Percentiles rank a stretch among this genome's conserved stretches.
These are phyloP conservation scores for Ceratobasidium papillatum DNA, from an alignment of 1,284 basidiomycete species.

Conservation along the genomic window DNA sequence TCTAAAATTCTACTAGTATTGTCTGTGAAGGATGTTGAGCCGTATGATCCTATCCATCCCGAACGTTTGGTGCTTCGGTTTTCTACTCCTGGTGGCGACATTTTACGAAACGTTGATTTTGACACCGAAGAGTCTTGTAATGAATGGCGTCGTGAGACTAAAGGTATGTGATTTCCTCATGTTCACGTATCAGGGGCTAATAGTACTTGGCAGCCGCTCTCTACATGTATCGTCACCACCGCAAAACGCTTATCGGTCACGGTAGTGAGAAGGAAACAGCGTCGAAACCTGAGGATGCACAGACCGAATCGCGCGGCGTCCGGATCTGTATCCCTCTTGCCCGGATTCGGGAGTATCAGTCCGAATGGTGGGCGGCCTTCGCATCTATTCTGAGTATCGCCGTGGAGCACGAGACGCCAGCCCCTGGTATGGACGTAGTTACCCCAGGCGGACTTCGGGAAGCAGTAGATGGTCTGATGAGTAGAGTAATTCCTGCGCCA, in stretches of 20 bases:
- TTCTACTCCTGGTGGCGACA: slow-evolving; percentile 47
- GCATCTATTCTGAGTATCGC: slow-evolving; percentile 47
- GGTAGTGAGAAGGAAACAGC: slow-evolving; percentile 1
- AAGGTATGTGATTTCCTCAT: slow-evolving; percentile 51
- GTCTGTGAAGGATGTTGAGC: slow-evolving; percentile 56
- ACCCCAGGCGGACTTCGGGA: neutral
- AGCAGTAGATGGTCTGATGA: neutral
- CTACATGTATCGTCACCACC: slow-evolving; percentile 59
- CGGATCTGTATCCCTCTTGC: slow-evolving; percentile 65
- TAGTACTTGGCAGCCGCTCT: slow-evolving; percentile 54
- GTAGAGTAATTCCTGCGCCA: neutral
- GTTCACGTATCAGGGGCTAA: neutral
- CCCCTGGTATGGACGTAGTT: neutral
- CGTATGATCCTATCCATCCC: slow-evolving; percentile 59
- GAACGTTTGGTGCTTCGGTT: slow-evolving; percentile 56
- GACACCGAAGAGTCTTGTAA: slow-evolving; percentile 68
- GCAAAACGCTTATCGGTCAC: slow-evolving; percentile 51
- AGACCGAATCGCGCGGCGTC: slow-evolving; percentile 58
- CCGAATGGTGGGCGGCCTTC: slow-evolving; percentile 46
- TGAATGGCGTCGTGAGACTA: slow-evolving; percentile 68
- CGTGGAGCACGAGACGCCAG: neutral
- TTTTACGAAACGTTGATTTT: slow-evolving; percentile 57
- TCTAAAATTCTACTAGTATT: slow-evolving; percentile 54
- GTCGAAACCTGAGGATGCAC: slow-evolving; percentile 45
- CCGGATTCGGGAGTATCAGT: slow-evolving; percentile 51